Conservation (phyloP, 352 stramenopile species). For the Globisporangium cylindrosporum region DNA sequence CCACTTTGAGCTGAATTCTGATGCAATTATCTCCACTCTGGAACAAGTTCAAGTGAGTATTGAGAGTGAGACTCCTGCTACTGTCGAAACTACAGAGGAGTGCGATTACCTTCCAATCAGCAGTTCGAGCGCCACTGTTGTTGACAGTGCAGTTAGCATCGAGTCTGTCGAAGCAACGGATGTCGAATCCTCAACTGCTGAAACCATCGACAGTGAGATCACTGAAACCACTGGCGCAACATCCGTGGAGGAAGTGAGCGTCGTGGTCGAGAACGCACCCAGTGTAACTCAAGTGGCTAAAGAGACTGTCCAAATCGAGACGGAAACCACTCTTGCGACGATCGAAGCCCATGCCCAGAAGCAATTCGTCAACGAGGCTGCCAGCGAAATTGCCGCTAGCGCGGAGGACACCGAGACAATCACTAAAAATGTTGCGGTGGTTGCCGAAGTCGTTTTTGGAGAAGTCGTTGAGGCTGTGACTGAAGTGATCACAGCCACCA, state of each 20-base stretch:
- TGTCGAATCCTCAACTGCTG: background rate
- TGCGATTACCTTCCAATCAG: background rate
- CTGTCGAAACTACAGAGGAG: background rate
- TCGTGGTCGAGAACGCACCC: background rate
- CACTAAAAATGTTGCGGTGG: background rate
- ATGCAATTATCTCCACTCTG: background rate
- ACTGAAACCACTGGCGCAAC: background rate
- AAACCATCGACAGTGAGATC: background rate
- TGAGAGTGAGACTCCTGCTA: background rate
- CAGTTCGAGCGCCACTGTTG: background rate
- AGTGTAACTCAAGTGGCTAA: background rate
- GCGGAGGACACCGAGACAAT: background rate
- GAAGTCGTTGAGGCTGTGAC: background rate
- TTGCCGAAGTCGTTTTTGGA: background rate
- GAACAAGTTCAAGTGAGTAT: background rate
- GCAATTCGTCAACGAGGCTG: background rate
- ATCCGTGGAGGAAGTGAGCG: background rate
- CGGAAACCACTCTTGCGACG: background rate
- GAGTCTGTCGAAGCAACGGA: background rate
- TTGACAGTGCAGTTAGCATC: background rate
- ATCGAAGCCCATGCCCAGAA: background rate
- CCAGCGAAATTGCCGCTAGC: background rate
- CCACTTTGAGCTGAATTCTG: background rate
- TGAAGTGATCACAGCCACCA: background rate
- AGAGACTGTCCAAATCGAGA: background rate